Base-by-base conservation (phyloP, 176 grass and related monocot genomes). In the Avena insularis region DNA sequence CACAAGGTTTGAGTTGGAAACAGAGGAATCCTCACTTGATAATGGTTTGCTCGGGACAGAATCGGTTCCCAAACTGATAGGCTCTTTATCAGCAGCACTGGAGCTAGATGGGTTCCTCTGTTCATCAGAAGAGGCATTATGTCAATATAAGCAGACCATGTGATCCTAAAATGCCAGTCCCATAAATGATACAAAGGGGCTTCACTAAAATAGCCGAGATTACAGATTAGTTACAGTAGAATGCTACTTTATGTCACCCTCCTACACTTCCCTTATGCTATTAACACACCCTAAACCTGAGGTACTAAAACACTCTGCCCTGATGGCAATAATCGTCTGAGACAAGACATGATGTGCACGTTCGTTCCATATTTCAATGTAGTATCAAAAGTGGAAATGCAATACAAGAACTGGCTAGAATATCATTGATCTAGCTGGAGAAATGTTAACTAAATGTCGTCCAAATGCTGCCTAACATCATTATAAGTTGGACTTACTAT, bases 1-100 rank as follows among this genome's bases (percentile, higher is more conserved):
- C 83, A 99, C 97, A 70, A 99, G 71, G 61, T 79, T 99, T 33
- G 97, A 96, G 40, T 84, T 90, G 74, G 87, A 86, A 77, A 70
- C 54, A 49, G 66, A 69, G 23, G 87, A 82, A 62, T 62, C 85
- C 82, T 85, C 89, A 81, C 80, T 80, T 60, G 63, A 45, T 69
- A 80, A 71, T 43, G 53, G 29, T 65, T 86, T 92, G 47, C 88
- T 60, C 17, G 71, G 69, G 66, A 31, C 47, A 85, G 81, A 76
- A 62, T 74, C 72, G 60, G 14, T 90, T 71, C 75, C 63, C 84
- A 75, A 87, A 86, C 84, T 89, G 59, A 72, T 57, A 36, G 75
- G 65, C 56, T 93, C 83, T 49, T 71, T 77, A 74, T 83, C 71
- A 27, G 77, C 64, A 35, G 36, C 51, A 58, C 58, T 87, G 60